These are phyloP conservation scores for Prototheca stagnorum DNA, from an alignment of 163 green algal species.

Conservation along the genomic window DNA sequence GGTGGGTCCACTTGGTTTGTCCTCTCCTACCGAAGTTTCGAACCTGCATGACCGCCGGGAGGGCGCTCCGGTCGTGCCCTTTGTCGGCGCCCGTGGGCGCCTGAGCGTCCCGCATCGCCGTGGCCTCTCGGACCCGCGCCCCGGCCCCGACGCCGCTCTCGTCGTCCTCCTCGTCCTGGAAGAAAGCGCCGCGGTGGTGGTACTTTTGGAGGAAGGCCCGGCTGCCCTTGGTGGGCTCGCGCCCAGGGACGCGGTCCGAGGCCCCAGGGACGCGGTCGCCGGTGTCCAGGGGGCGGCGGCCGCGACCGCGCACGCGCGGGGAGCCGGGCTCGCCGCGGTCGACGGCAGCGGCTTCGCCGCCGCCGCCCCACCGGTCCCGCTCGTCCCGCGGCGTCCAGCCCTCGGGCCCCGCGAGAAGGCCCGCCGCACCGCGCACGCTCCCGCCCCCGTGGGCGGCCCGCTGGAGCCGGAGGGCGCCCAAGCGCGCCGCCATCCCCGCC, in stretches of 20 bases:
- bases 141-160: slow-evolving; percentile 30
- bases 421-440: too few relatives aligned
- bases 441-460: too few relatives aligned
- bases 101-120: slow-evolving; percentile 71
- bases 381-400: too few relatives aligned
- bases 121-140: slow-evolving; percentile 36
- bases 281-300: too few relatives aligned
- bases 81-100: slow-evolving; percentile 75
- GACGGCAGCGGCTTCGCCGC: too few relatives aligned
- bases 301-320: too few relatives aligned
- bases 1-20: slow-evolving; percentile 85
- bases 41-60: slow-evolving; percentile 90
- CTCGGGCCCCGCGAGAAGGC: too few relatives aligned
- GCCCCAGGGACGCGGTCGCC: too few relatives aligned
- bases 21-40: slow-evolving; percentile 77
- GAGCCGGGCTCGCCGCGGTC: too few relatives aligned
- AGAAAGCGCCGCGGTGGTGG: slow-evolving; percentile 94
- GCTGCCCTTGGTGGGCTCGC: not conserved
- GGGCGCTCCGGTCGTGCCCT: slow-evolving; percentile 69
- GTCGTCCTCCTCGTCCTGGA: slow-evolving; percentile 37
- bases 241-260: too few relatives aligned
- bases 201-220: slow-evolving; percentile 14
- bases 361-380: not conserved
- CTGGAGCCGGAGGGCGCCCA: too few relatives aligned
- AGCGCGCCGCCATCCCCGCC: too few relatives aligned